Evolutionary conservation across 2,329 filamentous ascomycete genomes (phyloP), one percentile per base, ranked within the genome.

Genomic region (Mycogone perniciosa): DNA sequence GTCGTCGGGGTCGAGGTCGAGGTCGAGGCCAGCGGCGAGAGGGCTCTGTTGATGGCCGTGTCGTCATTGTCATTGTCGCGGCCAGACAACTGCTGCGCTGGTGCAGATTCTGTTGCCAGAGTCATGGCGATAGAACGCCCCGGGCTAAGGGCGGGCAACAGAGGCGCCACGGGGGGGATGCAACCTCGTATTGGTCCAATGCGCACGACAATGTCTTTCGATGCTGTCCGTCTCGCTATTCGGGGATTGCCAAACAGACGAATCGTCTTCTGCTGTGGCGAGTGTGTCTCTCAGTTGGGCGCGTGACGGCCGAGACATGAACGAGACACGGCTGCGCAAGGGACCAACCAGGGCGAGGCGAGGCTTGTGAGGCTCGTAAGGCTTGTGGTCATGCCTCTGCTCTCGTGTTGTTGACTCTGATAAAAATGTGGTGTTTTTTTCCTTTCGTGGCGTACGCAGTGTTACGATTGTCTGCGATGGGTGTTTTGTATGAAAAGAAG

Each of bases 1-100:
- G 60, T 63, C 37, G 54, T 46, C 29, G 58, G 55, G 7, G 61
- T 59, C 37, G 46, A 40, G 46, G 20, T 20, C 20, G 20, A 20
- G 20, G 9, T 9, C 11, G 60, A 59, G 20, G 60, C 53, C 31
- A 59, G 59, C 43, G 62, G 62, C 37, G 62, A 64, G 7, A 62
- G 46, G 26, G 54, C 41, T 43, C 54, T 46, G 29, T 31, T 43
- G 40, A 26, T 29, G 11, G 30, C 13, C 11, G 38, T 44, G 49
- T 37, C 30, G 10, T 4, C 7, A n/a, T 29, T 7, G 46, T 9
- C 31, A 5, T 31, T 13, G 6, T 8, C 13, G 6, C 45, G 11
- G 45, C 11, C 11, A 44, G 10, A n/a, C 29, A 20, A 20, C 20
- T 20, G 20, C 20, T 9, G 4, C 13, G 46, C 37, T 29, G 30